Evolutionary conservation across 129 eudicot genomes (phyloP), one percentile per base, ranked within the genome.

Genomic region (Scalesia atractyloides): DNA sequence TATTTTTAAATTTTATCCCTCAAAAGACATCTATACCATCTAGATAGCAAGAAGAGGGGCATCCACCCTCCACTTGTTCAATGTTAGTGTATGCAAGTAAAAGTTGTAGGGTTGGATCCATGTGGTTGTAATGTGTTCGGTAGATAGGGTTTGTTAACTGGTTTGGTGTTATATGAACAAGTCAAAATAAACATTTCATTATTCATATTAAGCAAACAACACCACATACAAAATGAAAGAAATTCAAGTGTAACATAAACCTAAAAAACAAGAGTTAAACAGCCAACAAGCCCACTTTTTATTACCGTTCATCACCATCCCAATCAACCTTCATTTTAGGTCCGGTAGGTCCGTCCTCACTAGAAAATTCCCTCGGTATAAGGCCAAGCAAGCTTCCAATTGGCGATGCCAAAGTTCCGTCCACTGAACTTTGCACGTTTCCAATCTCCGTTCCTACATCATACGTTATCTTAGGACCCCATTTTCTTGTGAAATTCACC

Each of bases 261-360:
- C 3, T 8, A 43, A 72, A 12, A 18, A 36, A 12, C 13, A 46
- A 47, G 2, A 14, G 16, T 1, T 14, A 4, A 66, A 39, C 1
- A 17, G 5, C 37, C 14, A 2, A 50, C 19, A 60, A 69, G 15
- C 16, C 15, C 7, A 5, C 4, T 16, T 5, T 19, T 2, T 13
- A 34, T 78, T 56, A 82, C 33, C 78, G 61, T 76, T 88, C 94
- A 75, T 88, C 94, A 19, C 87, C 89, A 24, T 72, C 79, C 94
- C 94, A 88, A 67, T 65, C 81, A 22, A 19, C 70, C 54, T 88
- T 88, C 82, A 74, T 37, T 84, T 85, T 88, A 24, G 95, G 95
- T 15, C 95, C 95, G 0, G 67, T 68, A 4, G 95, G 95, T 41
- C 95, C 95, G 26, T 82, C 81, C 64, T 85, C 87, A 5, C 90